A percentile compares a stretch with the other conserved stretches of the same genome.
These are phyloP conservation scores for Puya raimondii DNA, from an alignment of 176 grass and related monocot genomes.

Conservation along the genomic window DNA sequence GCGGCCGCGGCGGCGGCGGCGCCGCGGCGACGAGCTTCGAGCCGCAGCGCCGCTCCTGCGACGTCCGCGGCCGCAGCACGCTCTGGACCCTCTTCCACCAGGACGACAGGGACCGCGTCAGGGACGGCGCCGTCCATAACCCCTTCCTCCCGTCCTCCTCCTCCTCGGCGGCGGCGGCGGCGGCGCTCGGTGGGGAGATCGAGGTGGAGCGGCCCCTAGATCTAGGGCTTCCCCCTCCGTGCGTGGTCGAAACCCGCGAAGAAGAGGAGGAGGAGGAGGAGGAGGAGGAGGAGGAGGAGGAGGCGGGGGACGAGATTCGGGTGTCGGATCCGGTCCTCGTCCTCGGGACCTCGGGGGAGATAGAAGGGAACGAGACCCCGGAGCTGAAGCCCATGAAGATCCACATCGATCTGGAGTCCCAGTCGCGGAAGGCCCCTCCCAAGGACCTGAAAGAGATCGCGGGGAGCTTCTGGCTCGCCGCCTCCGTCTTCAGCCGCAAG, in stretches of 20 bases:
- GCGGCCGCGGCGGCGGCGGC: conserved; percentile 14
- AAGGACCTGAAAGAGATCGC: conserved; percentile 26
- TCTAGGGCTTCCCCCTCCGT: conserved; percentile 4
- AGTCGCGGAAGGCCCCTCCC: conserved; percentile 13
- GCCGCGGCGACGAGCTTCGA: conserved; percentile 15
- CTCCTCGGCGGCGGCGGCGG: not conserved
- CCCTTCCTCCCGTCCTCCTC: not conserved
- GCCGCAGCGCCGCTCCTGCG: conserved; percentile 75
- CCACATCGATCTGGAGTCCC: conserved; percentile 40
- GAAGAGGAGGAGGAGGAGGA: not conserved
- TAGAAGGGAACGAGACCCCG: conserved; percentile 1
- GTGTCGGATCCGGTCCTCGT: conserved; percentile 9
- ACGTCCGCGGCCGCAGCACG: conserved; percentile 25
- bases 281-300: not conserved
- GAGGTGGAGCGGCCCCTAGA: not conserved
- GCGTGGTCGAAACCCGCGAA: conserved; percentile 9
- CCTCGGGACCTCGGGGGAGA: conserved; percentile 9
- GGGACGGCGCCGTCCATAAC: too few relatives aligned
- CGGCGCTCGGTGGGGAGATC: not conserved
- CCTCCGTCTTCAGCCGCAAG: conserved; percentile 45
- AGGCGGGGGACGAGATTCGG: conserved; percentile 10
- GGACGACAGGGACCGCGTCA: not conserved
- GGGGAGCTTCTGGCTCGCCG: conserved; percentile 30
- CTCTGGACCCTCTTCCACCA: conserved; percentile 31
- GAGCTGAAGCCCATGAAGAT: conserved; percentile 36